Percentiles rank a stretch among this genome's conserved stretches.
Conservation (phyloP, 345 rosid genomes). For the Gossypium longicalyx region DNA sequence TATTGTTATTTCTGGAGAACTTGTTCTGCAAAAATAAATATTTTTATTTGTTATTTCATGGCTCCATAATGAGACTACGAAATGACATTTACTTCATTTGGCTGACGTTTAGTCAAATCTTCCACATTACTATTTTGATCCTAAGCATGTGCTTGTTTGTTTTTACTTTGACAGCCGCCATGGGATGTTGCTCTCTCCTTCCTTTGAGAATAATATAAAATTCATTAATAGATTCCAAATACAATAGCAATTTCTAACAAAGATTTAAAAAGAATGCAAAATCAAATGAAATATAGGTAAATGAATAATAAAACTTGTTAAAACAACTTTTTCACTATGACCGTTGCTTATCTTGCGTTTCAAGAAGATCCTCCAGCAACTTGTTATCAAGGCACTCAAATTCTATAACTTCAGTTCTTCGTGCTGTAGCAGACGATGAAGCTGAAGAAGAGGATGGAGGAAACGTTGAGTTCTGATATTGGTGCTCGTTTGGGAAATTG, state of each 20-base stretch:
- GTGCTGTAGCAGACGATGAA: conserved; percentile 18
- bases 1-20: too few species aligned
- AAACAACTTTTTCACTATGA: not conserved
- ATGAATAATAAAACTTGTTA: not conserved
- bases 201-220: not conserved
- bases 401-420: conserved; percentile 51
- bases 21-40: too few species aligned
- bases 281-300: not conserved
- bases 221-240: not conserved
- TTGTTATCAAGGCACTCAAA: conserved; percentile 68
- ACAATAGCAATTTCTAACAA: not conserved
- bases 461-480: conserved; percentile 9
- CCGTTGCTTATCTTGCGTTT: not conserved
- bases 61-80: too few species aligned
- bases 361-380: conserved; percentile 73
- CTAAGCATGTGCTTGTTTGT: too few species aligned
- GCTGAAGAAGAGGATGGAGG: not conserved
- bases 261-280: not conserved
- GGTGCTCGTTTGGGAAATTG: conserved; percentile 62
- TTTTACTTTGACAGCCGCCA: too few species aligned
- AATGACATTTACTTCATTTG: too few species aligned
- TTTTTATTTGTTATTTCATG: not conserved
- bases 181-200: too few species aligned
- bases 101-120: too few species aligned
- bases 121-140: too few species aligned